Conservation (phyloP, 768 basidiomycete species). For the Termitomyces sp. region DNA sequence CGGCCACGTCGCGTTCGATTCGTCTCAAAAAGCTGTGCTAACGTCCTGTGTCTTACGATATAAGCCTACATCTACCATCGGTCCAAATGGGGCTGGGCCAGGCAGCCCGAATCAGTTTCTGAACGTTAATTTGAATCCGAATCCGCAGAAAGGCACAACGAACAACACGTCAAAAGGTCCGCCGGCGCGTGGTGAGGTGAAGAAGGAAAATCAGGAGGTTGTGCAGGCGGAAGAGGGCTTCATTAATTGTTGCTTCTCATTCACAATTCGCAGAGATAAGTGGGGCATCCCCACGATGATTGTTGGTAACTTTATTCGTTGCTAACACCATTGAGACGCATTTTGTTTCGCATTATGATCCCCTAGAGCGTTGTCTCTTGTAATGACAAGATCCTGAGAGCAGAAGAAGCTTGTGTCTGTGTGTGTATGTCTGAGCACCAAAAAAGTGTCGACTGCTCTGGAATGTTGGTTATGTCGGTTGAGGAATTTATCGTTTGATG, state of each 20-base stretch:
- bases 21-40: slow-evolving; percentile 87
- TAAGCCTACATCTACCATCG: slow-evolving; percentile 44
- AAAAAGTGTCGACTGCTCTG: too few relatives aligned
- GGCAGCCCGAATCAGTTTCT: slow-evolving; percentile 1
- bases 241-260: slow-evolving; percentile 88
- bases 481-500: too few relatives aligned
- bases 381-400: too few relatives aligned
- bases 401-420: too few relatives aligned
- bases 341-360: background rate
- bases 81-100: background rate
- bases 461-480: too few relatives aligned
- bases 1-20: slow-evolving; percentile 87
- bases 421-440: too few relatives aligned
- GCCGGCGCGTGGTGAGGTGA: slow-evolving; percentile 11
- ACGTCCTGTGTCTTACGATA: slow-evolving; percentile 86
- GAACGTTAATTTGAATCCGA: slow-evolving; percentile 3
- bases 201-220: slow-evolving; percentile 21
- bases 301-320: slow-evolving; percentile 84
- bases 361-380: too few relatives aligned
- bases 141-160: slow-evolving; percentile 2
- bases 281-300: slow-evolving; percentile 90
- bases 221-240: slow-evolving; percentile 58
- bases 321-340: slow-evolving; percentile 22
- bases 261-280: slow-evolving; percentile 78
- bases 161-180: background rate